Base-by-base conservation (phyloP, 768 basidiomycete species). In the Calocera cornea region DNA sequence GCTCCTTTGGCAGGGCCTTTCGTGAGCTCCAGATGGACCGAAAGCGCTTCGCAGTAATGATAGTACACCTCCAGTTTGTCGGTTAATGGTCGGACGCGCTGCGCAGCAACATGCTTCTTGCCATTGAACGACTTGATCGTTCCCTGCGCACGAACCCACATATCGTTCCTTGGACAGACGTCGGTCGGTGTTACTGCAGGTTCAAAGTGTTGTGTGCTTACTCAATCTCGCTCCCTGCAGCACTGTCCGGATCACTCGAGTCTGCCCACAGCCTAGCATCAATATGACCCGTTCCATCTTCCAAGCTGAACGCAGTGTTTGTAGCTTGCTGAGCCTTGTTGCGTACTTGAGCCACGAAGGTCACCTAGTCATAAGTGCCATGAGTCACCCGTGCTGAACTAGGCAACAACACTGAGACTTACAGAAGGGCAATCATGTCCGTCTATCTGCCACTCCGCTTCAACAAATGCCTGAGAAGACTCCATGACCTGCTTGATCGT, bases 381-480 rank as follows among this genome's bases (percentile, higher is more conserved):
- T 65, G 34, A 41, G 64, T 65, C 64, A 65, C 36, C 17, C 17
- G 12, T 64, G 7, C 19, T 7, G 3, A 31, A 31, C 11, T 5
- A 8, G 34, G 3, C 5, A 40, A 12, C 31, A 24, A 22, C 38
- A 41, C 27, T 34, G 49, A n/a, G 1, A 71, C 79, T 69, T 70
- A 91, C 95, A 76, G 92, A 90, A 63, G 89, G 89, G 68, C 94
- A 80, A 69, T 94, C 89, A 2, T 81, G 77, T 33, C 86, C 88
- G 68, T 93, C 93, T 36, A 98, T 80, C 68, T 81, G 81, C 86
- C 92, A 97, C 68, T 95, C 92, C 1, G 90, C 88, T 71, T 97
- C 95, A 0, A 88, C 81, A 74, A 95, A 91, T 3, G 87, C 82
- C 79, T 95, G 93, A n/a, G 78, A 81, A 1, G 94, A 89, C 71